phyloP scores from a whole-genome alignment of 176 grass and related monocot genomes.

The Rhynchospora breviuscula region DNA sequence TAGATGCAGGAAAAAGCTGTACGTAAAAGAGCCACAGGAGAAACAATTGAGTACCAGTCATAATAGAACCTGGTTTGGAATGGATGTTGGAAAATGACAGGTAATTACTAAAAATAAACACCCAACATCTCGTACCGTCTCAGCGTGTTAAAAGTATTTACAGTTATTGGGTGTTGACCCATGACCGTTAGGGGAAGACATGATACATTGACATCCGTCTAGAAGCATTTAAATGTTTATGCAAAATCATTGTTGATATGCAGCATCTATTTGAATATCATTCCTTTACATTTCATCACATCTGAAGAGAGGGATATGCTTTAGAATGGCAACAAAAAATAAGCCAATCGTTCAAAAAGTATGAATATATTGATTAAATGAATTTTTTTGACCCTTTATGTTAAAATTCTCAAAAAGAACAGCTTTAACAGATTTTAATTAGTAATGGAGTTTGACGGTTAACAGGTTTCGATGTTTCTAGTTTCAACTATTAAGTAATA shows the following conservation, averaged over 20 bases:
- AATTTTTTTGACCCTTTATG: no score
- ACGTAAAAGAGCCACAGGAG: neutral
- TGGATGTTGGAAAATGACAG: neutral
- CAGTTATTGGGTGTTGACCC: neutral
- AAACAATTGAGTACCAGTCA: neutral
- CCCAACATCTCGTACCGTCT: neutral
- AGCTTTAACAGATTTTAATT: no score
- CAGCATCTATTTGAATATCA: neutral
- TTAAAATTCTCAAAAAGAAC: no score
- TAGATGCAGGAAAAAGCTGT: neutral
- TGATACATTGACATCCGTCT: neutral
- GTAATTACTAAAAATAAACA: constrained; percentile 12
- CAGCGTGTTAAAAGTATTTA: neutral
- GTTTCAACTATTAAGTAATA: no score
- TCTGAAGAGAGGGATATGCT: no score
- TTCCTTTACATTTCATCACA: no score
- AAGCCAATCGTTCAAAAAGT: no score
- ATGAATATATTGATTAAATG: no score
- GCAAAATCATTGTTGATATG: neutral
- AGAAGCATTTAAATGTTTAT: neutral
- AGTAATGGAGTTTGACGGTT: no score
- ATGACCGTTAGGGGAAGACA: neutral
- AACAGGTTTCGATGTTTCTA: no score
- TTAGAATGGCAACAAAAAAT: no score
- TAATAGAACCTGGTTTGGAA: neutral